Evolutionary conservation across 1,284 basidiomycete species (phyloP), one percentile per base, ranked within the genome.

Genomic region (Rhodotorula sp.): DNA sequence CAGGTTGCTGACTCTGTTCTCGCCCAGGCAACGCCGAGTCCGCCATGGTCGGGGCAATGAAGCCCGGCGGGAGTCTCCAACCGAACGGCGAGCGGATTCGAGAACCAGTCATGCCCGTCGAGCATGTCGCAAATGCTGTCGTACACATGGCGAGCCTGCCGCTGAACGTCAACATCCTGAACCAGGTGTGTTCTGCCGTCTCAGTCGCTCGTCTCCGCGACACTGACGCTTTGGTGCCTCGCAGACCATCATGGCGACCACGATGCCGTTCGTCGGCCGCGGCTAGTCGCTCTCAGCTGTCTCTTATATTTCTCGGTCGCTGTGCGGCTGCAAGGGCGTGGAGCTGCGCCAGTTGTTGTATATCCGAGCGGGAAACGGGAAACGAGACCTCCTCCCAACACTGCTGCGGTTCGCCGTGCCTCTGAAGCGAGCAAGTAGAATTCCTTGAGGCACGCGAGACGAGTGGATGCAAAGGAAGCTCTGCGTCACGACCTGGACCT

Each of bases 71-170:
- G 1, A 47, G 84, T 1, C 80, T 87, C 34, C 90, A 92, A 78
- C 84, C 90, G 0, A 85, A 91, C 77, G 90, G 90, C 3, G 81
- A 82, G 17, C 80, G 83, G 30, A 79, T 83, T 32, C 80, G 82
- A 4, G 90, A 92, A 79, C 84, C 86, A 3, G 85, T 84, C 27
- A 87, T 90, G 74, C 87, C 90, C 67, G 86, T 86, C 8, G 79
- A 85, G 67, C 85, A 91, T 76, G 90, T 92, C 52, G 90, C 86
- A 0, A 82, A 86, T 66, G 84, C 87, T 3, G 81, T 92, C 59
- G 87, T 89, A 8, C 86, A 90, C 76, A 84, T 92, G 66, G 88
- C 89, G 1, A 82, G 82, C 46, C 81, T 92, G 51, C 89, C 89
- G 0, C 83, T 84, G 24, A 84, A 87, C 61, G 88, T 90, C 4